Conservation (phyloP, 108 stramenopile species). For the Skeletonema marinoi region DNA sequence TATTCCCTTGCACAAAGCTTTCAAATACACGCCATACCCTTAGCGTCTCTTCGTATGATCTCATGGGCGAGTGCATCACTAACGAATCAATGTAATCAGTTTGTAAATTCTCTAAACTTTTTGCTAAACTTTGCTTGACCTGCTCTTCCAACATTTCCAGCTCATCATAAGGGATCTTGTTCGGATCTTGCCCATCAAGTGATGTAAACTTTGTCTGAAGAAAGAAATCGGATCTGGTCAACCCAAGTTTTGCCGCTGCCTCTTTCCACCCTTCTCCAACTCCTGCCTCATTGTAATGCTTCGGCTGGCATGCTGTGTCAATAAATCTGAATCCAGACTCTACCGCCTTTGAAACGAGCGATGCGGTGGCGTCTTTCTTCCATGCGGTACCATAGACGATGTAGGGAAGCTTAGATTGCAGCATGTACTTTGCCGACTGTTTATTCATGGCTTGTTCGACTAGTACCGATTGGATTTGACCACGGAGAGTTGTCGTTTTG, state of each 20-base stretch:
- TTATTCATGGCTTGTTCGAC: neutral
- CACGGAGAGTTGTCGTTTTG: neutral
- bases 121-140: conserved; percentile 61
- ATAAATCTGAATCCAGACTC: conserved; percentile 86
- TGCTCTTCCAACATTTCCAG: conserved; percentile 57
- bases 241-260: conserved; percentile 52
- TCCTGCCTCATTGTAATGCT: conserved; percentile 86
- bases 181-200: conserved; percentile 80
- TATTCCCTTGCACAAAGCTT: conserved; percentile 61
- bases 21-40: conserved; percentile 82
- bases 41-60: conserved; percentile 49
- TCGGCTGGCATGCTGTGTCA: conserved; percentile 95
- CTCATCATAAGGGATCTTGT: conserved; percentile 79
- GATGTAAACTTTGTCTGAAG: conserved; percentile 92
- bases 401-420: conserved; percentile 18
- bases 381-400: conserved; percentile 90
- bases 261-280: conserved; percentile 71
- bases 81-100: conserved; percentile 86
- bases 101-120: conserved; percentile 71
- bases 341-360: conserved; percentile 74
- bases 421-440: conserved; percentile 21
- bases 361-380: conserved; percentile 87
- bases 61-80: conserved; percentile 67
- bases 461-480: neutral
- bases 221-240: conserved; percentile 69